phyloP scores from a whole-genome alignment of 148 eudicot species.

The Cornus florida region DNA sequence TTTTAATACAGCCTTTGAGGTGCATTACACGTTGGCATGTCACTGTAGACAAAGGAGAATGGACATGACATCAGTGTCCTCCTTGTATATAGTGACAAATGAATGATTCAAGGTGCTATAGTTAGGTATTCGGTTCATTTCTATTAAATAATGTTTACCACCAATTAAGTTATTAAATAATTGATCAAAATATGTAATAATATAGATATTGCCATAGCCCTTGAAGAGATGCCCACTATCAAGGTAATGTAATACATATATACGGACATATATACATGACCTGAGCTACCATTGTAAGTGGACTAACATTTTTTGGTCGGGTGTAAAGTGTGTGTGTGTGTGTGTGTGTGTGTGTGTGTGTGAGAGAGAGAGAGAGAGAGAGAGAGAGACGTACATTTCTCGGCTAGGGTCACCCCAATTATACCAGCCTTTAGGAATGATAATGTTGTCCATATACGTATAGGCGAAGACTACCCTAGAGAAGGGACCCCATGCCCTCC shows the following conservation, averaged over 20 bases:
- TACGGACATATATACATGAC: not conserved
- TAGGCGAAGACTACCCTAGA: conserved; percentile 86
- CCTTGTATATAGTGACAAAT: not conserved
- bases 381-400: conserved; percentile 53
- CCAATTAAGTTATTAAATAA: not conserved
- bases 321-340: no score
- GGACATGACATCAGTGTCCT: not conserved
- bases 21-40: not conserved
- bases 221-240: not conserved
- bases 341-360: no score
- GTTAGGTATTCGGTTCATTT: not conserved
- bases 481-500: conserved; percentile 94
- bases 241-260: no score
- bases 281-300: not conserved
- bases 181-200: no score
- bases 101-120: not conserved
- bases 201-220: not conserved
- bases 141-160: not conserved
- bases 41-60: no score
- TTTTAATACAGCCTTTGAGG: not conserved
- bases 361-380: not conserved
- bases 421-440: conserved; percentile 86
- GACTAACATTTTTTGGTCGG: not conserved
- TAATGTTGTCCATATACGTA: conserved; percentile 84
- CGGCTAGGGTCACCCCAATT: conserved; percentile 85